A percentile compares a stretch with the other conserved stretches of the same genome.
Conservation (phyloP, 805 yeast species). For the Yarrowia keelungensis region DNA sequence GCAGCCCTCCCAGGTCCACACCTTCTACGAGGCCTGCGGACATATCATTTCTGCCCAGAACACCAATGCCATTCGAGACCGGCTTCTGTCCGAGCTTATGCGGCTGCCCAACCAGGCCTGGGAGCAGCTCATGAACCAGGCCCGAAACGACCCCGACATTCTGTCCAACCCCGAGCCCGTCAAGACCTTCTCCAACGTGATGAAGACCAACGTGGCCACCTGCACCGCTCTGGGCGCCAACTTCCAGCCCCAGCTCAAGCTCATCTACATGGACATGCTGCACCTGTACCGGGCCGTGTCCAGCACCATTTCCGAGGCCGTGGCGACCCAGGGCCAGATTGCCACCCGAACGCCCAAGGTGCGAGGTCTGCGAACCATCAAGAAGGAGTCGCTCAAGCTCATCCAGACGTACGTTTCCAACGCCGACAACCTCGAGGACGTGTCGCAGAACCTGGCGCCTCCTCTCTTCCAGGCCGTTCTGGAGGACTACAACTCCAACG, state of each 20-base stretch:
- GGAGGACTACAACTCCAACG: slow-evolving; percentile 86
- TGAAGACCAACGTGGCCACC: slow-evolving; percentile 94
- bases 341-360: slow-evolving; percentile 96
- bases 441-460: slow-evolving; percentile 80
- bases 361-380: slow-evolving; percentile 93
- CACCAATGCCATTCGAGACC: slow-evolving; percentile 69
- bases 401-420: slow-evolving; percentile 87
- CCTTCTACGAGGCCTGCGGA: slow-evolving; percentile 98
- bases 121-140: slow-evolving; percentile 85
- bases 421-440: slow-evolving; percentile 84
- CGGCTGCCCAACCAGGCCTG: slow-evolving; percentile 92
- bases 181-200: slow-evolving; percentile 88
- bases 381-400: slow-evolving; percentile 88
- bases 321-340: slow-evolving; percentile 78
- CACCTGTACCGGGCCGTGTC: slow-evolving; percentile 89
- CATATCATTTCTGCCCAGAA: slow-evolving; percentile 88
- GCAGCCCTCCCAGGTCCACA: slow-evolving; percentile 97
- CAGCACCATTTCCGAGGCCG: slow-evolving; percentile 79
- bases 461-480: slow-evolving; percentile 84
- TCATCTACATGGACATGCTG: slow-evolving; percentile 87
- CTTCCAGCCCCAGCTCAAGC: slow-evolving; percentile 84
- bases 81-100: slow-evolving; percentile 81
- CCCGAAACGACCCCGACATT: slow-evolving; percentile 81
- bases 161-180: slow-evolving; percentile 81
- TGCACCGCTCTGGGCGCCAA: slow-evolving; percentile 95